Evolutionary conservation across 768 basidiomycete species (phyloP).

Genomic region (Gymnopilus junonius): DNA sequence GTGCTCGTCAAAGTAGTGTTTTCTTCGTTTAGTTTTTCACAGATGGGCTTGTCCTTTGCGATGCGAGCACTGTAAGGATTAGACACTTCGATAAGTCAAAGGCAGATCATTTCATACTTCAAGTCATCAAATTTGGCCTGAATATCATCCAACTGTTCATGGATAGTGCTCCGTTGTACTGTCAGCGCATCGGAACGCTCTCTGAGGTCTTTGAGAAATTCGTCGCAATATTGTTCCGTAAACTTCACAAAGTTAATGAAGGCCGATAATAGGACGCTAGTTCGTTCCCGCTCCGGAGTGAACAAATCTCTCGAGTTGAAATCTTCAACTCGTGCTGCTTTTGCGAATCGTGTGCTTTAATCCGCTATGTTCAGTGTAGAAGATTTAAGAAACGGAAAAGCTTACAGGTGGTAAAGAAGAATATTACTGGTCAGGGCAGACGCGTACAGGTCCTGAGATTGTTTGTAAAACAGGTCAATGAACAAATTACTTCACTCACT

Average conservation of each 20-base stretch:
- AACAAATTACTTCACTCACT: conserved; percentile 35
- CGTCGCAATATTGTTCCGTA: conserved; percentile 69
- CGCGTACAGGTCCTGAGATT: conserved; percentile 64
- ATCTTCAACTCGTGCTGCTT: conserved; percentile 73
- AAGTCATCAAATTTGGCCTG: conserved; percentile 56
- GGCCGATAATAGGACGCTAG: conserved; percentile 76
- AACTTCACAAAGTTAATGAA: conserved; percentile 96
- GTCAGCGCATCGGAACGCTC: conserved; percentile 60
- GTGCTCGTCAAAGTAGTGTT: conserved; percentile 65
- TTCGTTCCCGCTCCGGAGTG: conserved; percentile 75
- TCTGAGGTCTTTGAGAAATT: conserved; percentile 64
- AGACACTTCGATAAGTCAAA: not conserved
- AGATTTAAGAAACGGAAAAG: not conserved
- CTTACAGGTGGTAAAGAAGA: conserved; percentile 73
- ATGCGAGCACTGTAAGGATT: conserved; percentile 53
- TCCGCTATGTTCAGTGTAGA: not conserved
- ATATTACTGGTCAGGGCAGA: conserved; percentile 64
- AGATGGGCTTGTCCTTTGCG: conserved; percentile 70
- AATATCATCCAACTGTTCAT: conserved; percentile 50
- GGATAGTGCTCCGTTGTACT: conserved; percentile 63
- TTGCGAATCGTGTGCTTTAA: conserved; percentile 68
- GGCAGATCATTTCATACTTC: conserved; percentile 47
- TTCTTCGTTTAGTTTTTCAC: conserved; percentile 60
- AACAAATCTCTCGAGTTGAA: conserved; percentile 79
- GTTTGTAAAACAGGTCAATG: not conserved